Conservation (phyloP, 2,329 filamentous ascomycete genomes). For the Penicillium sp. region DNA sequence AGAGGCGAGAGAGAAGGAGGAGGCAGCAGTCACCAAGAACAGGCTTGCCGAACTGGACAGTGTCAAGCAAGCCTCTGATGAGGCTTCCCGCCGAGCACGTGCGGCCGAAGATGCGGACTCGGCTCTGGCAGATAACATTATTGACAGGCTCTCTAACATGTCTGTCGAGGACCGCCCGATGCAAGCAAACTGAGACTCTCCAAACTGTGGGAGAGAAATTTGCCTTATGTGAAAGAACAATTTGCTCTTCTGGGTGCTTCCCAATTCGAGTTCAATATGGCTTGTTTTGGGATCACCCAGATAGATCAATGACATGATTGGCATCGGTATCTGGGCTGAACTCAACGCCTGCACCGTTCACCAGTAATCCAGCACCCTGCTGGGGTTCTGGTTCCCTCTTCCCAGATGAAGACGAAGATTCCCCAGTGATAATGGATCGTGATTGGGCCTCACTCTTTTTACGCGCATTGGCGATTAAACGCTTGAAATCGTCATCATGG, state of each 20-base stretch:
- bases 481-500: slow-evolving; percentile 73
- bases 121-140: slow-evolving; percentile 41
- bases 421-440: slow-evolving; percentile 30
- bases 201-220: background rate
- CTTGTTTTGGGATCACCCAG: slow-evolving; percentile 10
- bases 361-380: slow-evolving; percentile 1
- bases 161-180: slow-evolving; percentile 39
- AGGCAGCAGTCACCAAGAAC: slow-evolving; percentile 50
- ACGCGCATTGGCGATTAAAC: slow-evolving; percentile 74
- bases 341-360: slow-evolving; percentile 5
- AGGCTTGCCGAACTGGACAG: slow-evolving; percentile 52
- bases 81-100: slow-evolving; percentile 37
- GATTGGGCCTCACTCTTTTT: slow-evolving; percentile 46
- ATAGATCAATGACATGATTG: slow-evolving; percentile 4
- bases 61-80: slow-evolving; percentile 44
- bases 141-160: slow-evolving; percentile 43
- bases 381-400: background rate
- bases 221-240: background rate
- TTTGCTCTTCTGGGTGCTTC: background rate
- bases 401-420: slow-evolving; percentile 6
- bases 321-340: slow-evolving; percentile 1
- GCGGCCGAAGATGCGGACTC: slow-evolving; percentile 31
- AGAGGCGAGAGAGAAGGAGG: slow-evolving; percentile 49
- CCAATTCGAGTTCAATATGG: background rate
- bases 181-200: slow-evolving; percentile 21